Evolutionary conservation across 106 monocot species (phyloP), one percentile per base, ranked within the genome.

Genomic region (Apostasia shenzhenica): DNA sequence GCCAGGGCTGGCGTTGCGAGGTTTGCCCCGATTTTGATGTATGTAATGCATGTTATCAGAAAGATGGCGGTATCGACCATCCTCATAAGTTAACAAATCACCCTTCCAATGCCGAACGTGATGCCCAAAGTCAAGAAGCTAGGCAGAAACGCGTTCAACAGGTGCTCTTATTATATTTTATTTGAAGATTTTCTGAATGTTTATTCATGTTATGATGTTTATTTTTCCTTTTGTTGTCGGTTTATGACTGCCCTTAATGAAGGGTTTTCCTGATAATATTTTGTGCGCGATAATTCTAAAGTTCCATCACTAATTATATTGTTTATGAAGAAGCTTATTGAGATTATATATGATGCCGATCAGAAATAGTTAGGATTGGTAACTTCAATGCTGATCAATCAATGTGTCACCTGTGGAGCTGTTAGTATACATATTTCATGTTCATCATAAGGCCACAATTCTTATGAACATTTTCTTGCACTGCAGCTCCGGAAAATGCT

Each of bases 1-100:
- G 92, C 12, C 88, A 92, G 62, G 88, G 88, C 2, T 92, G 92
- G 92, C 85, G 78, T 3, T 92, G 92, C 69, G 88, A 92, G 77
- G 37, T 79, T 57, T 92, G 92, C 76, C 81, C 92, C 11, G 92
- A 92, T 67, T 92, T 92, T 72, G 92, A 92, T 82, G 79, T 92
- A 1, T 92, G 92, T 74, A 88, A 78, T 71, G 67, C 57, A 55
- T 88, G 88, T 69, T 83, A 83, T 54, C 73, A 83, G 78, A 92
- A 80, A 77, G 88, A 85, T 74, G 92, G 82, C 38, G 85, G 79
- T 62, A 71, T 81, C 52, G 79, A 81, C 72, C 92, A 92, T 75
- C 85, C 76, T 63, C 92, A 92, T 67, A 85, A 77, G 55, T 66
- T 92, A 41, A 88, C 88, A 59, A 92, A 83, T 68, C 82, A 88